These are phyloP conservation scores for Trametes hirsuta DNA, from an alignment of 1,284 basidiomycete species.

Conservation along the genomic window DNA sequence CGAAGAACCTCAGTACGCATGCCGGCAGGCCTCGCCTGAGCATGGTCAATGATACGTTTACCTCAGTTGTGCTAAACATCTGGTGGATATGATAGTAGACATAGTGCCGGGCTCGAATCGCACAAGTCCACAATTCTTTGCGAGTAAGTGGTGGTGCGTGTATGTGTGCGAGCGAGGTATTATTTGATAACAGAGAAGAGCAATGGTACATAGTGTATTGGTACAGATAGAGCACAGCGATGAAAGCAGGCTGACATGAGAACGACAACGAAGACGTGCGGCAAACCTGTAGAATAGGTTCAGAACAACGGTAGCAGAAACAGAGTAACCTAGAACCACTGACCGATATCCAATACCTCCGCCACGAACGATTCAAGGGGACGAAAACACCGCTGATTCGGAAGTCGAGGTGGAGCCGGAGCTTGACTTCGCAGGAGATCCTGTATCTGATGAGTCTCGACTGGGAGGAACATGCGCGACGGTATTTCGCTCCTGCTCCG, in stretches of 20 bases:
- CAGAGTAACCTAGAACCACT: no score
- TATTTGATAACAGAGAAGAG: background rate
- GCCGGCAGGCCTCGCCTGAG: no score
- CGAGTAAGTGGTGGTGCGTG: no score
- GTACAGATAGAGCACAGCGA: background rate
- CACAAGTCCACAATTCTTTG: no score
- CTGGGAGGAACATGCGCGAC: slow-evolving; percentile 6
- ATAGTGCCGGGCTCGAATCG: no score
- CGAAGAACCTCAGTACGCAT: no score
- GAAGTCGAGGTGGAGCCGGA: background rate
- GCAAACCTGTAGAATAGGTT: background rate
- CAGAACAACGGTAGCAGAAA: background rate
- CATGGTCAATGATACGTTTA: no score
- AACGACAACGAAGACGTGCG: background rate
- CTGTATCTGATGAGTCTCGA: background rate
- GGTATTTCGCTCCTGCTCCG: slow-evolving; percentile 5
- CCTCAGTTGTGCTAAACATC: no score
- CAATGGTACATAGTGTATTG: background rate
- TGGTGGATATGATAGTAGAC: no score
- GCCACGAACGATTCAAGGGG: no score
- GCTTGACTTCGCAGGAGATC: background rate
- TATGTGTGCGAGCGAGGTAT: no score
- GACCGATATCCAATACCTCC: no score
- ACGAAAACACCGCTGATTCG: background rate
- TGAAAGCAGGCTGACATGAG: background rate